These are phyloP conservation scores for Ehretia macrophylla DNA, from an alignment of 257 asterid species.

Conservation along the genomic window DNA sequence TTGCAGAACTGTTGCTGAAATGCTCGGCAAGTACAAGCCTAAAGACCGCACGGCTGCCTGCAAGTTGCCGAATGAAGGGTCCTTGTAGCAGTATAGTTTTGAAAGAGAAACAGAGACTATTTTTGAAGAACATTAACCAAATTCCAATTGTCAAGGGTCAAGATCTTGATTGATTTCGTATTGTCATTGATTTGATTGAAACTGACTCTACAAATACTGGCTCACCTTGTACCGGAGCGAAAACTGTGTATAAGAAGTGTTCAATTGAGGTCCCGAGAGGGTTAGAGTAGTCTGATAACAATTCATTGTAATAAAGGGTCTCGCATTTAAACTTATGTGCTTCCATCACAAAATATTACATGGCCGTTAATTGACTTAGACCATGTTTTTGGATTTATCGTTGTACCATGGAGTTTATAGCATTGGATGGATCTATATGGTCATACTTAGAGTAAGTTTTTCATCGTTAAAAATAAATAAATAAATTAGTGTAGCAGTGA, in stretches of 20 bases:
- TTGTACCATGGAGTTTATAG: too few relatives aligned
- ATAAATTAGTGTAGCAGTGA: too few relatives aligned
- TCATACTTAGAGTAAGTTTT: too few relatives aligned
- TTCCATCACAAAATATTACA: too few relatives aligned
- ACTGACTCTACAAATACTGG: constrained; percentile 8
- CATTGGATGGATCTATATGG: too few relatives aligned
- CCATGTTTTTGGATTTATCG: too few relatives aligned
- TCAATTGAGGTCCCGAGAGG: too few relatives aligned
- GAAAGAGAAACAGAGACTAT: neutral
- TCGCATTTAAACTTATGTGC: too few relatives aligned
- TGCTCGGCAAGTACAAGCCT: constrained; percentile 72
- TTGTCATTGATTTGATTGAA: constrained; percentile 1
- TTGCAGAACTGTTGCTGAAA: constrained; percentile 84
- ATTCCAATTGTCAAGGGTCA: neutral
- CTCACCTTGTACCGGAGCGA: neutral
- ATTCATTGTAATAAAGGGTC: too few relatives aligned
- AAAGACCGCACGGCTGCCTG: constrained; percentile 63
- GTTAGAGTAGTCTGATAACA: too few relatives aligned
- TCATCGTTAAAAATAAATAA: too few relatives aligned
- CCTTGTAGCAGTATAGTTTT: constrained; percentile 17
- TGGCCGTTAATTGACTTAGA: too few relatives aligned
- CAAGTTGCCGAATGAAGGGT: constrained; percentile 43
- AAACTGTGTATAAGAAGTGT: neutral
- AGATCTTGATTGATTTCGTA: neutral
- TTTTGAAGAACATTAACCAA: neutral